phyloP scores from a whole-genome alignment of 1,284 basidiomycete species.

The Jaminaea rosea region DNA sequence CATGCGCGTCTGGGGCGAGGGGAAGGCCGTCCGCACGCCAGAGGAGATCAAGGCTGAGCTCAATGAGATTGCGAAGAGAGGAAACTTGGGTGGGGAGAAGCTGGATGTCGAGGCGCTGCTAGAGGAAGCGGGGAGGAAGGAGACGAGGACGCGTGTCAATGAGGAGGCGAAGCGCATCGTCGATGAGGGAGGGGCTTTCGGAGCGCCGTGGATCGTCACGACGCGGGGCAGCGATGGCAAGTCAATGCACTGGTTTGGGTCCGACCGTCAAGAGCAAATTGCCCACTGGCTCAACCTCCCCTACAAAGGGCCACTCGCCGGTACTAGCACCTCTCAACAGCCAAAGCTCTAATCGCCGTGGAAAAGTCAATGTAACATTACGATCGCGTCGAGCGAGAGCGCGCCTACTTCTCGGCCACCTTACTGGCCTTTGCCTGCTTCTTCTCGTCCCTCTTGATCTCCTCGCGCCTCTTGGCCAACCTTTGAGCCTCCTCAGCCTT shows the following conservation, averaged over 20 bases:
- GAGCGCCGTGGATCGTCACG: slow-evolving; percentile 23
- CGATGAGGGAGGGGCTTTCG: slow-evolving; percentile 21
- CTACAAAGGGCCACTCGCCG: too few species aligned
- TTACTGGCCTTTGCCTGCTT: background rate
- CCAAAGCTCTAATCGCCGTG: too few species aligned
- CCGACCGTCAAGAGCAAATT: too few species aligned
- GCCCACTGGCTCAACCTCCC: too few species aligned
- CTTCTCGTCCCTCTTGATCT: slow-evolving; percentile 8
- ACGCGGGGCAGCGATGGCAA: slow-evolving; percentile 12
- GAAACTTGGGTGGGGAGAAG: slow-evolving; percentile 8
- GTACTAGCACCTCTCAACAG: too few species aligned
- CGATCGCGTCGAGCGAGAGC: too few species aligned
- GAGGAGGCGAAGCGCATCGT: slow-evolving; percentile 17
- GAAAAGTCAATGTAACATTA: too few species aligned
- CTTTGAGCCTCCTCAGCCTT: slow-evolving; percentile 58
- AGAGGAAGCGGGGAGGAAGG: slow-evolving; percentile 1
- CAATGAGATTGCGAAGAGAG: background rate
- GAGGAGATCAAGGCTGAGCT: slow-evolving; percentile 14
- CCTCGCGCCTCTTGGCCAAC: slow-evolving; percentile 20
- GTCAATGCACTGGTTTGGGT: slow-evolving; percentile 19
- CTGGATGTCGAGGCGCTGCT: slow-evolving; percentile 6
- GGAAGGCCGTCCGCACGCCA: slow-evolving; percentile 15
- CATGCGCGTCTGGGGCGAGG: slow-evolving; percentile 25
- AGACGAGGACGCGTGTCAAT: slow-evolving; percentile 6
- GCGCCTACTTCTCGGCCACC: slow-evolving; percentile 5